Evolutionary conservation across 306 rosid genomes (phyloP).

Genomic region (Erythrophleum fordii): DNA sequence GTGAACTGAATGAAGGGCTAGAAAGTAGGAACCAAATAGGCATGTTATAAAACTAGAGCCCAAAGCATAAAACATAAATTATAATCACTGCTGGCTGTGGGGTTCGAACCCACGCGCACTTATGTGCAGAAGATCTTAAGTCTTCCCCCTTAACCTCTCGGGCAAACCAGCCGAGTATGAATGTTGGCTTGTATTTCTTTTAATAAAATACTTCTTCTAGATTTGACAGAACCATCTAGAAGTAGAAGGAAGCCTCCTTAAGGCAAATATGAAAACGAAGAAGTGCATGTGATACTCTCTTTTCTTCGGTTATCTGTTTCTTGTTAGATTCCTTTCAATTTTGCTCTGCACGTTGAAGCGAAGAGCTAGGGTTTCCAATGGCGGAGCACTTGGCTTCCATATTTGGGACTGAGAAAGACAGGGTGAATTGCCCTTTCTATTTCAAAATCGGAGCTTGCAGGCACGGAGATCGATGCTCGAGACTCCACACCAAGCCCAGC

Average conservation of each 20-base stretch:
- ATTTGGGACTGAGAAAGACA: constrained; percentile 42
- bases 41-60: no score
- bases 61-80: no score
- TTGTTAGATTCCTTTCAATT: neutral
- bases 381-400: constrained; percentile 45
- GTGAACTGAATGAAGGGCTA: no score
- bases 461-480: constrained; percentile 38
- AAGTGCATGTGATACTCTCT: neutral
- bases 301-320: neutral
- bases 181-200: no score
- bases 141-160: constrained; percentile 79
- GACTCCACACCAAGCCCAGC: constrained; percentile 40
- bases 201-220: neutral
- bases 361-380: constrained; percentile 19
- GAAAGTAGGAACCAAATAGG: no score
- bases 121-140: constrained; percentile 73
- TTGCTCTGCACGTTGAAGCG: neutral
- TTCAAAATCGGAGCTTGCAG: constrained; percentile 45
- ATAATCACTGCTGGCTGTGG: constrained; percentile 60
- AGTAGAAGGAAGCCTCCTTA: neutral
- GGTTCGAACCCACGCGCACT: constrained; percentile 85
- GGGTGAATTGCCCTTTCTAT: constrained; percentile 43
- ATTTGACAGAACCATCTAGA: constrained; percentile 15
- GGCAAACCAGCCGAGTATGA: constrained; percentile 82
- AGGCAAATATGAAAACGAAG: neutral